phyloP scores from a whole-genome alignment of 1,284 basidiomycete species.

The Trametes pubescens region DNA sequence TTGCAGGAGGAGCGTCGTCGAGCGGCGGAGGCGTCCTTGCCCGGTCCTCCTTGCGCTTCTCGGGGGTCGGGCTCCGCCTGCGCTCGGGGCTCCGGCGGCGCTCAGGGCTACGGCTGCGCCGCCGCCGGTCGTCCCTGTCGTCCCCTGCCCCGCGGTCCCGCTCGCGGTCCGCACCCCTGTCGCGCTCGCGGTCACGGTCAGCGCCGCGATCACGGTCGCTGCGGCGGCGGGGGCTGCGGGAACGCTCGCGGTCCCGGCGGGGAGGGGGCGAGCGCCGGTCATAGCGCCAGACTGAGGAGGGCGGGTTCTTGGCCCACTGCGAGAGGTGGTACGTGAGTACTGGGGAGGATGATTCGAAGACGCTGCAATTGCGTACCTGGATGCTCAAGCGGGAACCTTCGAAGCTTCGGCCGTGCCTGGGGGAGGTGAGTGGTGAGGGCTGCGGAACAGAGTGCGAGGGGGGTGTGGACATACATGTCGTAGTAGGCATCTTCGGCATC shows the following conservation, averaged over 20 bases:
- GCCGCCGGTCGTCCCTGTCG: conserved; percentile 54
- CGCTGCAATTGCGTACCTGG: conserved; percentile 57
- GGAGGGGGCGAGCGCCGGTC: conserved; percentile 68
- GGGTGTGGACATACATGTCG: conserved; percentile 80
- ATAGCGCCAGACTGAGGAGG: conserved; percentile 87
- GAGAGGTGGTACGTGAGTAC: conserved; percentile 13
- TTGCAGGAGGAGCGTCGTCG: conserved; percentile 45
- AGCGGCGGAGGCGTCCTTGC: conserved; percentile 55
- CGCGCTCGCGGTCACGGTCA: conserved; percentile 47
- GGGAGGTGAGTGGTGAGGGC: conserved; percentile 18
- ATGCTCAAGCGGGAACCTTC: conserved; percentile 86
- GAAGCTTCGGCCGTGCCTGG: conserved; percentile 85
- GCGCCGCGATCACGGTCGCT: conserved; percentile 43
- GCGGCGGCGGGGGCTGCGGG: conserved; percentile 48
- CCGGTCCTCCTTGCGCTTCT: conserved; percentile 55
- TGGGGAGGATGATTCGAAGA: neutral
- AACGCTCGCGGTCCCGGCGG: conserved; percentile 52
- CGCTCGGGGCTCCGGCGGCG: conserved; percentile 57
- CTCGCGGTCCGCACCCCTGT: conserved; percentile 45
- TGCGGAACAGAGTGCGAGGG: neutral
- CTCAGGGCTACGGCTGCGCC: conserved; percentile 56
- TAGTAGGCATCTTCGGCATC: conserved; percentile 92
- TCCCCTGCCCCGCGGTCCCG: conserved; percentile 48
- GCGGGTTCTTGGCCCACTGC: conserved; percentile 92
- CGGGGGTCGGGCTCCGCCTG: conserved; percentile 58